Conservation (phyloP, 2,329 filamentous ascomycete species). For the Penicillium sp. region DNA sequence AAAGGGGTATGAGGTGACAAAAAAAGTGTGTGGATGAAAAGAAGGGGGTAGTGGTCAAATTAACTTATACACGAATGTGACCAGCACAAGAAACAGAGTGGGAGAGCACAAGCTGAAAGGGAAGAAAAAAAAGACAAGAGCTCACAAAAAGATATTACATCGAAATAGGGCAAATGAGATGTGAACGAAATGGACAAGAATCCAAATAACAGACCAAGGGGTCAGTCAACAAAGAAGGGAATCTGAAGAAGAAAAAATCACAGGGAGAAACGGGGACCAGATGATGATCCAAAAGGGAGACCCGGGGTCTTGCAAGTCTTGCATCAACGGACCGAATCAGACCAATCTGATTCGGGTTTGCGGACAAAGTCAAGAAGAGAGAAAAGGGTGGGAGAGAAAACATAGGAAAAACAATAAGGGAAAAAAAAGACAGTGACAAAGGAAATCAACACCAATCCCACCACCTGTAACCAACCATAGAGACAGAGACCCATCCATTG, state of each 20-base stretch:
- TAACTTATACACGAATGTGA: slow-evolving; percentile 50
- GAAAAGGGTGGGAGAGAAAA: slow-evolving; percentile 20
- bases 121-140: slow-evolving; percentile 23
- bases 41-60: slow-evolving; percentile 31
- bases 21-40: slow-evolving; percentile 28
- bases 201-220: not conserved
- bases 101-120: slow-evolving; percentile 12
- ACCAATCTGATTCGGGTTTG: slow-evolving; percentile 27
- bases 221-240: slow-evolving; percentile 10
- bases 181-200: slow-evolving; percentile 31
- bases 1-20: slow-evolving; percentile 44
- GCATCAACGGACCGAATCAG: slow-evolving; percentile 21
- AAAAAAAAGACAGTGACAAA: slow-evolving; percentile 54
- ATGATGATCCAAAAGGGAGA: slow-evolving; percentile 52
- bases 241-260: slow-evolving; percentile 34
- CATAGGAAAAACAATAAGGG: slow-evolving; percentile 30
- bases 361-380: slow-evolving; percentile 6
- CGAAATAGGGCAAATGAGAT: slow-evolving; percentile 35
- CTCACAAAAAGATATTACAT: slow-evolving; percentile 41
- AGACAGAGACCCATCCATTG: slow-evolving; percentile 28
- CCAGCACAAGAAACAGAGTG: slow-evolving; percentile 46
- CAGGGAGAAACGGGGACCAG: slow-evolving; percentile 43
- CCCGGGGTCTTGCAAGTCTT: slow-evolving; percentile 13
- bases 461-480: slow-evolving; percentile 8
- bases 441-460: slow-evolving; percentile 47